Evolutionary conservation across 1,139 yeast genomes (phyloP), one percentile per base, ranked within the genome.

Genomic region (Pichia sp.): DNA sequence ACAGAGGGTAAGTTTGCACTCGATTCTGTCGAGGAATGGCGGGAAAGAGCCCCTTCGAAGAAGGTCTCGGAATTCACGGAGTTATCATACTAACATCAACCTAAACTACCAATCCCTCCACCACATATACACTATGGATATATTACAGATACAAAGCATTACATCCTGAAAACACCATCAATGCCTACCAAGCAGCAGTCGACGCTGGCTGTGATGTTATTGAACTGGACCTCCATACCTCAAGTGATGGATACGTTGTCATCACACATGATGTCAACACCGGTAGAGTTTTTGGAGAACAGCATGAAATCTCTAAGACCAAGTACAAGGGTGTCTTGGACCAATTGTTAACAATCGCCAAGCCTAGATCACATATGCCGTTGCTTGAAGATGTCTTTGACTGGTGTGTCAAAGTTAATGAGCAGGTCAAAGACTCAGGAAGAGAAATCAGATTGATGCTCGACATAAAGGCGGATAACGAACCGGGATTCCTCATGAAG

Each of bases 211-310:
- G 87, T 24, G 76, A 78, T 19, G 76, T 81, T 11, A 75, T 93
- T 35, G 98, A 91, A 64, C 84, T 96, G 3, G 96, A 93, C 64
- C 71, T 91, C 40, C 96, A 91, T 72, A 71, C 89, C 47, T 73
- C 94, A 2, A 67, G 68, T 7, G 99, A 93, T 65, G 80, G 83
- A 12, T 77, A 77, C 4, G 73, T 89, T 24, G 86, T 91, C 6
- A 77, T 93, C 28, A 79, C 86, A 42, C 99, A 93, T 65, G 93
- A 85, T 59, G 69, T 73, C 10, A 72, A 67, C 53, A 79, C 91
- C 12, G 68, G 70, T 42, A 69, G 93, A 33, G 75, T 82, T n/a
- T 85, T 80, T 62, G 81, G 81, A 35, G 71, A 68, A n/a, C 65
- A 72, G 46, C 70, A 63, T 49, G 61, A 65, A 38, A 73, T 79